Evolutionary conservation across 2,329 filamentous ascomycete species (phyloP).

Genomic region (Pseudogymnoascus sp.): DNA sequence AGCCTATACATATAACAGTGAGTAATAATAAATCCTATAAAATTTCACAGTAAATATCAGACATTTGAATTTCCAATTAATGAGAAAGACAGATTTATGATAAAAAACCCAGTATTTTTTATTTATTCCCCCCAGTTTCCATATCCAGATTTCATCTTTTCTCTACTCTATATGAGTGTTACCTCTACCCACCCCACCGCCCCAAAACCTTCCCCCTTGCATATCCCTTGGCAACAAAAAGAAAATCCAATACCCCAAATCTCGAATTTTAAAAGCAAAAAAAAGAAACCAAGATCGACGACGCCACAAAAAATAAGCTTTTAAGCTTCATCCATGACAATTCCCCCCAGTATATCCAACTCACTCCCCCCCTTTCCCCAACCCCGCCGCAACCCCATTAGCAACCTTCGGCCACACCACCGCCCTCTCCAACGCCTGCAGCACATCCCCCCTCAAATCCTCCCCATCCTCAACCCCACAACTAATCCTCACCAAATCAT

Average conservation of each 20-base stretch:
- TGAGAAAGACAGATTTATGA: too few relatives aligned
- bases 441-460: slow-evolving; percentile 73
- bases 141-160: not conserved
- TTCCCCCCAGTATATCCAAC: not conserved
- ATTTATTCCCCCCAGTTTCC: not conserved
- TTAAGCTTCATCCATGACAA: too few relatives aligned
- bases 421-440: slow-evolving; percentile 74
- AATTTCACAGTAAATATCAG: too few relatives aligned
- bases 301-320: not conserved
- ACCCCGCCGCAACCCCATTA: slow-evolving; percentile 25
- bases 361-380: too few relatives aligned
- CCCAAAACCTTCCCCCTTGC: not conserved
- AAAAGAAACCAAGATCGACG: not conserved
- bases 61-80: too few relatives aligned
- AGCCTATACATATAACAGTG: too few relatives aligned
- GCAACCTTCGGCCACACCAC: slow-evolving; percentile 36
- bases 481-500: slow-evolving; percentile 87
- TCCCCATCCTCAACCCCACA: slow-evolving; percentile 88
- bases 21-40: too few relatives aligned
- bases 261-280: not conserved
- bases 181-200: too few relatives aligned
- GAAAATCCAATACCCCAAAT: not conserved
- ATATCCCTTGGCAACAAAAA: not conserved
- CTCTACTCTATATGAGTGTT: not conserved
- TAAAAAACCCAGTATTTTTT: not conserved